phyloP scores from a whole-genome alignment of 2,329 filamentous ascomycete species.

The Teratosphaeria epicoccoides region DNA sequence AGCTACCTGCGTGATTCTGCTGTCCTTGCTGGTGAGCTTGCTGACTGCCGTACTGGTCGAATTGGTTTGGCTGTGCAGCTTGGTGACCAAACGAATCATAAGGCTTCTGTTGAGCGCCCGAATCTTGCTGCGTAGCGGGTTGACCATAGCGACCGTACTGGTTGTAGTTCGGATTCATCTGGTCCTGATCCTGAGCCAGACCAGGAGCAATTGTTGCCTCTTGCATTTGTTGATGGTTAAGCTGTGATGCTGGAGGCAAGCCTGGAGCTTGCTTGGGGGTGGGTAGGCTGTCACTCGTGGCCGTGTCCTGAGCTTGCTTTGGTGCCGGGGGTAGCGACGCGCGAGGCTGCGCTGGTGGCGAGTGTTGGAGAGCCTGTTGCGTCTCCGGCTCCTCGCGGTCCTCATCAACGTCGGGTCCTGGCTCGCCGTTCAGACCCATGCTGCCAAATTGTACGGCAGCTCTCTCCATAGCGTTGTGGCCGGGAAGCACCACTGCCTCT shows the following conservation, averaged over 20 bases:
- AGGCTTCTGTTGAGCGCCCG: constrained; percentile 60
- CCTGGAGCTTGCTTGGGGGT: constrained; percentile 52
- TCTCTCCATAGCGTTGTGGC: constrained; percentile 87
- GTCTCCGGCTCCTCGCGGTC: constrained; percentile 94
- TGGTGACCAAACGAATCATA: constrained; percentile 83
- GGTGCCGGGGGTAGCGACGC: constrained; percentile 71
- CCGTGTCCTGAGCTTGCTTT: constrained; percentile 34
- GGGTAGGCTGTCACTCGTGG: constrained; percentile 30
- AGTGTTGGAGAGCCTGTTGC: constrained; percentile 85
- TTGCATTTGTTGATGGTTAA: constrained; percentile 32
- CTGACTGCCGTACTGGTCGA: constrained; percentile 38
- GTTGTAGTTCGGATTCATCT: constrained; percentile 40
- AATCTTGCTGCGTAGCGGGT: constrained; percentile 44
- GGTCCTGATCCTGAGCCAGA: constrained; percentile 40
- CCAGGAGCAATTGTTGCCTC: constrained; percentile 40
- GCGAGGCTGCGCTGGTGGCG: constrained; percentile 73
- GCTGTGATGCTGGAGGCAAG: constrained; percentile 45
- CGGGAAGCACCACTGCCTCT: constrained; percentile 96
- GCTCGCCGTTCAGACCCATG: constrained; percentile 75
- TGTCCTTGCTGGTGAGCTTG: constrained; percentile 49
- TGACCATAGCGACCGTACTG: constrained; percentile 64
- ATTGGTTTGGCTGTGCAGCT: constrained; percentile 38
- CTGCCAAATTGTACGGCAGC: constrained; percentile 93
- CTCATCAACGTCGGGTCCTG: constrained; percentile 72
- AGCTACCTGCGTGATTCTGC: constrained; percentile 48